Evolutionary conservation across 345 rosid genomes (phyloP), one percentile per base, ranked within the genome.

Genomic region (Populus ilicifolia): DNA sequence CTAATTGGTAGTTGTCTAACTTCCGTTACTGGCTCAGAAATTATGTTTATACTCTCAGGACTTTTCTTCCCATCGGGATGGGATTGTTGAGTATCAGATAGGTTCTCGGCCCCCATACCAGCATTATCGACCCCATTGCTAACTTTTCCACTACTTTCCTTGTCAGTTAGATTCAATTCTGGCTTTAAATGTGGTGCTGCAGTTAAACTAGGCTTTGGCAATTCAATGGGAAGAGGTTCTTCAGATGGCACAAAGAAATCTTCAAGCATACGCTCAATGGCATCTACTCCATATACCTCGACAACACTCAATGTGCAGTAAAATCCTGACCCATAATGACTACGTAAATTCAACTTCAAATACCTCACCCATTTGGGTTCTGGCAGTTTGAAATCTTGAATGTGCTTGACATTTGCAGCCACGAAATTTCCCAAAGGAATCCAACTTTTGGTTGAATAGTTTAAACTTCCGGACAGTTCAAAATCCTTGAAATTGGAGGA

Each of bases 341-440:
- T 90, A 13, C 87, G 80, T 77, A 93, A 81, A 65, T 85, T 88
- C 61, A 95, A 74, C 82, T 89, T 93, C 83, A 95, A 84, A 83
- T 95, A 95, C 84, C 99, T 89, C 75, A 89, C 85, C 97, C 98
- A 95, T 84, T 93, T 95, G 43, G 99, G 94, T 80, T 93, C 96
- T 1, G 84, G 84, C 68, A 95, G 87, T 80, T 89, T 86, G 80
- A 95, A 95, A 66, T 87, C 81, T 75, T 95, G 99, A 36, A 86
- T 78, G 63, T 91, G 96, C 86, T 90, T 93, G 67, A 89, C 91
- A 46, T 92, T 95, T 75, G 89, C 87, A 63, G 96, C 96, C 64
- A 84, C 81, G 16, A 89, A 93, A 52, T 81, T 89, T 70, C 98
- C 98, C 36, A 90, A 74, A 0, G 81, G 87, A 0, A 87, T 77